Percentiles rank a stretch among this genome's conserved stretches.
phyloP scores from a whole-genome alignment of 2,329 filamentous ascomycete genomes.

The Epichloe bromicola region DNA sequence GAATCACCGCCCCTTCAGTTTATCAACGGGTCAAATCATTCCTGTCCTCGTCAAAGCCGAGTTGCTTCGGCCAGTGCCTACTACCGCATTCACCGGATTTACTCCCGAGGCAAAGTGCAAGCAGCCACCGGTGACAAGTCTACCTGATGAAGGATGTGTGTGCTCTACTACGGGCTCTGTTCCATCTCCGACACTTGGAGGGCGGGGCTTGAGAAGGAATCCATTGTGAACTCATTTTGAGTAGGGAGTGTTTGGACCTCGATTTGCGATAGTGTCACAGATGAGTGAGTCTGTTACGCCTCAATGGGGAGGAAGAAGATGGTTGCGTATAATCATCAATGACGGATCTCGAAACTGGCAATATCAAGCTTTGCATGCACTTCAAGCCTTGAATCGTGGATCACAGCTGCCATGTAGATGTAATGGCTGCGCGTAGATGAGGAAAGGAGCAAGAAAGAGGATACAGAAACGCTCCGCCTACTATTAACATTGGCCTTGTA shows the following conservation, averaged over 20 bases:
- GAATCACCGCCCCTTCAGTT: slow-evolving; percentile 45
- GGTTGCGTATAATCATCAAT: too few relatives aligned
- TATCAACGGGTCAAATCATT: slow-evolving; percentile 55
- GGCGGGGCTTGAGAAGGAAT: not conserved
- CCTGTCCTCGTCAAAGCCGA: slow-evolving; percentile 53
- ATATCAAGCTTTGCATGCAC: not conserved
- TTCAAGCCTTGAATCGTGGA: not conserved
- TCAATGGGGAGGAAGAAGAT: too few relatives aligned
- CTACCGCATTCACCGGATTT: slow-evolving; percentile 22
- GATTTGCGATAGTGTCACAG: too few relatives aligned
- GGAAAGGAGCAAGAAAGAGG: not conserved
- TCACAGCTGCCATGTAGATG: not conserved
- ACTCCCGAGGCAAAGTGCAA: slow-evolving; percentile 29
- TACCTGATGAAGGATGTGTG: slow-evolving; percentile 27
- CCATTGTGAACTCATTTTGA: too few relatives aligned
- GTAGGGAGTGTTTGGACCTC: too few relatives aligned
- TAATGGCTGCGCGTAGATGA: too few relatives aligned
- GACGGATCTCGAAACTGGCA: too few relatives aligned
- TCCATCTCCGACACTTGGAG: slow-evolving; percentile 3
- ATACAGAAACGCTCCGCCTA: too few relatives aligned
- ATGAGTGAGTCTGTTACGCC: too few relatives aligned
- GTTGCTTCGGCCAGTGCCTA: slow-evolving; percentile 19
- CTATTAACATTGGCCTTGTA: too few relatives aligned
- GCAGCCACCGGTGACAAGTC: slow-evolving; percentile 30
- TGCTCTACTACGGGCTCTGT: slow-evolving; percentile 15